A percentile compares a stretch with the other conserved stretches of the same genome.
Evolutionary conservation across 1,284 basidiomycete species (phyloP).

Genomic region (Golubevia pallescens): DNA sequence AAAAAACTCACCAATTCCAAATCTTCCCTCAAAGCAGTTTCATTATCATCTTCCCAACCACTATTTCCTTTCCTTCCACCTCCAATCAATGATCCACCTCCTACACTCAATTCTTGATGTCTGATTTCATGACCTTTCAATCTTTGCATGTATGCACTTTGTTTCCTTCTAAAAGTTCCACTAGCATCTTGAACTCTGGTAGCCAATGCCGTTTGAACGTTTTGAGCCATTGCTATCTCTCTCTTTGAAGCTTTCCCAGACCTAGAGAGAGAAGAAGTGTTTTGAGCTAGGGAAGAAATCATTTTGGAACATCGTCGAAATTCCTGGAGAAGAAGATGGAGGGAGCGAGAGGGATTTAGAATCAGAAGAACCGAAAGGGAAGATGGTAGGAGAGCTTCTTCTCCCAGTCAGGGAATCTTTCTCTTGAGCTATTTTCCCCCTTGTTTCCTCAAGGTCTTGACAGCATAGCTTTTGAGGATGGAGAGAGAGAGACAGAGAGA

Average conservation of each 20-base stretch:
- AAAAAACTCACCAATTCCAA: constrained; percentile 40
- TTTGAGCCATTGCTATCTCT: constrained; percentile 72
- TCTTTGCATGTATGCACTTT: constrained; percentile 94
- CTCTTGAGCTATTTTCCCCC: too few relatives aligned
- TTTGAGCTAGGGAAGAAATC: constrained; percentile 35
- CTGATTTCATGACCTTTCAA: constrained; percentile 86
- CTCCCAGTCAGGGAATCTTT: too few relatives aligned
- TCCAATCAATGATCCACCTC: constrained; percentile 65
- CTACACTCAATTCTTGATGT: constrained; percentile 86
- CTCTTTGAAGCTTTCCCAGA: constrained; percentile 1
- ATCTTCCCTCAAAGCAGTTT: constrained; percentile 48
- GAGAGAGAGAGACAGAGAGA: too few relatives aligned
- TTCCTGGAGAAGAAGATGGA: constrained; percentile 16
- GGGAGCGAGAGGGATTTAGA: background rate
- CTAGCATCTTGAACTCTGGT: constrained; percentile 92
- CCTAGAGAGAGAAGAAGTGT: constrained; percentile 12
- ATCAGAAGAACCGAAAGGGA: too few relatives aligned
- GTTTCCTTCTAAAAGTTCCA: constrained; percentile 93
- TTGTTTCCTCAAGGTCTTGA: too few relatives aligned
- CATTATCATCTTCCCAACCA: constrained; percentile 24
- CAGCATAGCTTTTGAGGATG: too few relatives aligned
- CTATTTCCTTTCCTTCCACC: constrained; percentile 8
- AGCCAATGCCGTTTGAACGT: constrained; percentile 94
- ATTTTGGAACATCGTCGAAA: constrained; percentile 41
- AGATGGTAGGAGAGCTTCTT: too few relatives aligned